A percentile compares a stretch with the other conserved stretches of the same genome.
These are phyloP conservation scores for Xanthoparmelia taractica DNA, from an alignment of 495 filamentous ascomycete genomes.

Conservation along the genomic window DNA sequence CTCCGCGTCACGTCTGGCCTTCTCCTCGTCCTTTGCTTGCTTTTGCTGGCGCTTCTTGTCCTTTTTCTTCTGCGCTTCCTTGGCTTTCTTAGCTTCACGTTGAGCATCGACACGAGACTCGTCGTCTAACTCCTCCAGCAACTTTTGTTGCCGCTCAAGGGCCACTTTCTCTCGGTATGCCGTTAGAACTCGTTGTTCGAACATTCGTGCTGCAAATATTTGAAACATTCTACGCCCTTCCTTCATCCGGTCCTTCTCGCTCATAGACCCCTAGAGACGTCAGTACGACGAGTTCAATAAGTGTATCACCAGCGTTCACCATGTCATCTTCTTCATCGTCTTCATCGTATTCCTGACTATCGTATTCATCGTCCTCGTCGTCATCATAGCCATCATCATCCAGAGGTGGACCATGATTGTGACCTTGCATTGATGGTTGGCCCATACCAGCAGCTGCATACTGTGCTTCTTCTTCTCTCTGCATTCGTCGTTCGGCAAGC, in stretches of 20 bases:
- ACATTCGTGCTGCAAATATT: constrained; percentile 98
- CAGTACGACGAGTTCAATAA: constrained; percentile 33
- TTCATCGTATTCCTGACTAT: constrained; percentile 83
- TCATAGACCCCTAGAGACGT: constrained; percentile 75
- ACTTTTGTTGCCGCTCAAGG: constrained; percentile 79
- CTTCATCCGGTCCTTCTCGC: constrained; percentile 97
- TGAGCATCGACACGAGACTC: constrained; percentile 67
- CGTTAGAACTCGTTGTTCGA: constrained; percentile 93
- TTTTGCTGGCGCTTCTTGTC: constrained; percentile 82
- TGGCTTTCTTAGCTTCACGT: constrained; percentile 84
- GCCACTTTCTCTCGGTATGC: constrained; percentile 96
- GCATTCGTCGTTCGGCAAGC: constrained; percentile 93
- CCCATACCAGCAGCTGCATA: constrained; percentile 49
- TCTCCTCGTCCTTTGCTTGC: constrained; percentile 81
- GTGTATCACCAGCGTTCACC: constrained; percentile 38
- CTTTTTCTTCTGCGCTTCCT: constrained; percentile 87
- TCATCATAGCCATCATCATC: constrained; percentile 70
- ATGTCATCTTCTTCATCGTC: constrained; percentile 81
- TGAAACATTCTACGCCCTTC: constrained; percentile 98
- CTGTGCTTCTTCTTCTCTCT: constrained; percentile 85
- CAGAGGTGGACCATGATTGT: constrained; percentile 59
- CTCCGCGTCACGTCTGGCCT: constrained; percentile 74
- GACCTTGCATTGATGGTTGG: constrained; percentile 41
- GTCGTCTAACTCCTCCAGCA: constrained; percentile 85
- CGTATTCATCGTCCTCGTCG: constrained; percentile 68